phyloP scores from a whole-genome alignment of 352 stramenopile species.

The Globisporangium takayamanum region DNA sequence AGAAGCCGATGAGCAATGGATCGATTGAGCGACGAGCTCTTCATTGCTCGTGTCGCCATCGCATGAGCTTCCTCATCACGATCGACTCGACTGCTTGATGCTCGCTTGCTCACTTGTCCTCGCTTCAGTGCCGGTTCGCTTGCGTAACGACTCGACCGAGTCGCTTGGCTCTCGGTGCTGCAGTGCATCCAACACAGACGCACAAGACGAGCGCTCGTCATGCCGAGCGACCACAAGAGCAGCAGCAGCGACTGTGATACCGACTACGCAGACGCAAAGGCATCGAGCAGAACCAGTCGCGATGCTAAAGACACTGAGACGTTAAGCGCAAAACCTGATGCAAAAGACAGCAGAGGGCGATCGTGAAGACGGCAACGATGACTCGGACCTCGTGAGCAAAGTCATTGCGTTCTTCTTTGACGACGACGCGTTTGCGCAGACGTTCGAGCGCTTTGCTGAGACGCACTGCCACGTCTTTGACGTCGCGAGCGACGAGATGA shows the following conservation, averaged over 20 bases:
- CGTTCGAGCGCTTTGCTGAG: slow-evolving; percentile 67
- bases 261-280: slow-evolving; percentile 10
- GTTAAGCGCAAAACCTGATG: slow-evolving; percentile 15
- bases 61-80: too few relatives aligned
- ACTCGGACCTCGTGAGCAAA: slow-evolving; percentile 40
- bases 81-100: too few relatives aligned
- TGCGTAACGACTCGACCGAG: too few relatives aligned
- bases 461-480: slow-evolving; percentile 57
- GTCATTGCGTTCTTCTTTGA: slow-evolving; percentile 79
- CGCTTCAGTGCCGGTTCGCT: too few relatives aligned
- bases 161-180: too few relatives aligned
- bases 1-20: too few relatives aligned
- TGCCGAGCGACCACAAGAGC: slow-evolving; percentile 31
- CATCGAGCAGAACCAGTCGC: background rate
- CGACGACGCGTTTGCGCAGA: slow-evolving; percentile 67
- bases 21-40: too few relatives aligned
- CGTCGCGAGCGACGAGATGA: slow-evolving; percentile 71
- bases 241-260: slow-evolving; percentile 21
- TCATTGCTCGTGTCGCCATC: too few relatives aligned
- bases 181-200: too few relatives aligned
- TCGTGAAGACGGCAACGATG: slow-evolving; percentile 19
- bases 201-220: background rate
- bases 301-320: slow-evolving; percentile 2
- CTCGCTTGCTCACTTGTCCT: too few relatives aligned
- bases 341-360: slow-evolving; percentile 20